These are phyloP conservation scores for Pseudogymnoascus sp. DNA, from an alignment of 2,329 filamentous ascomycete species.

Conservation along the genomic window DNA sequence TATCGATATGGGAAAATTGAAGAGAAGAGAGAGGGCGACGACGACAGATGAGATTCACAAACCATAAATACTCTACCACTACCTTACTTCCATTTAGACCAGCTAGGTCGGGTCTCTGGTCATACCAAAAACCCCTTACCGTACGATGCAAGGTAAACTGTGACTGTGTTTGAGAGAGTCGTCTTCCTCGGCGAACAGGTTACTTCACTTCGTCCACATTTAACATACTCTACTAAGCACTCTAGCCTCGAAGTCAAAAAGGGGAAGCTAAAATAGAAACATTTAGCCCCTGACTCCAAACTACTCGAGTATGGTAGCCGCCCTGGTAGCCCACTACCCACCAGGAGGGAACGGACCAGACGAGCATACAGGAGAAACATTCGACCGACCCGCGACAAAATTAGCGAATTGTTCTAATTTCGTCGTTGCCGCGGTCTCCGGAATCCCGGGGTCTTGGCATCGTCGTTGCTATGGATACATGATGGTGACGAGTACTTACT, in stretches of 20 bases:
- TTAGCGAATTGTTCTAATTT: background rate
- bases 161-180: background rate
- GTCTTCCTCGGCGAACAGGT: background rate
- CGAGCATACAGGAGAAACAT: background rate
- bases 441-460: background rate
- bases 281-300: background rate
- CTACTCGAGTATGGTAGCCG: background rate
- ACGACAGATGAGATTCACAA: background rate
- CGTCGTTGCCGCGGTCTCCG: background rate
- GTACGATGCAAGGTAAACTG: background rate
- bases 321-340: background rate
- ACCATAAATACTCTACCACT: background rate
- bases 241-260: background rate
- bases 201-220: background rate
- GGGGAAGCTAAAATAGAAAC: background rate
- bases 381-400: background rate
- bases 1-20: background rate
- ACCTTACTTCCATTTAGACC: background rate
- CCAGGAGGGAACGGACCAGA: background rate
- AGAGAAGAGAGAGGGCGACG: background rate
- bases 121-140: background rate
- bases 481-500: conserved; percentile 4
- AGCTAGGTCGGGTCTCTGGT: background rate
- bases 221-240: background rate
- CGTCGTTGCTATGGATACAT: background rate